A percentile compares a stretch with the other conserved stretches of the same genome.
phyloP scores from a whole-genome alignment of 2,329 filamentous ascomycete species.

The Alternaria brassicae region DNA sequence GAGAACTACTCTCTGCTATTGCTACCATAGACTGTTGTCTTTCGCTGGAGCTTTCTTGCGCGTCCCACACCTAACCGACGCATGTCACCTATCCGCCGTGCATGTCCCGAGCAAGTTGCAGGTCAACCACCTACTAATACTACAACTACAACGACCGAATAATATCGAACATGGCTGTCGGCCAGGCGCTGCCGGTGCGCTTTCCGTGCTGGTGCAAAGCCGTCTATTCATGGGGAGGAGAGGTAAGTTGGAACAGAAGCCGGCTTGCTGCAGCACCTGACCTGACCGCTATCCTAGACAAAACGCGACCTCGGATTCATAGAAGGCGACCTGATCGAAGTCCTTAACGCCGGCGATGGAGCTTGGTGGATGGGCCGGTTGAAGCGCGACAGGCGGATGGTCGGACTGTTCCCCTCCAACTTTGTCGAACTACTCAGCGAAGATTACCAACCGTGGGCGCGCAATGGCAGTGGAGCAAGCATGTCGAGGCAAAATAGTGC shows the following conservation, averaged over 20 bases:
- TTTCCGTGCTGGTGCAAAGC: conserved; percentile 94
- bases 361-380: conserved; percentile 98
- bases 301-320: conserved; percentile 96
- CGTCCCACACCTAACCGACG: conserved; percentile 10
- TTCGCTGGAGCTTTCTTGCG: conserved; percentile 14
- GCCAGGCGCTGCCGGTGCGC: conserved; percentile 69
- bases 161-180: conserved; percentile 52
- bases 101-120: conserved; percentile 29
- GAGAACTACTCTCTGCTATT: conserved; percentile 17
- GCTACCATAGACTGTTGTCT: conserved; percentile 12
- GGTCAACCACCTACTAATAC: conserved; percentile 15
- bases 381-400: conserved; percentile 85
- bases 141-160: not conserved
- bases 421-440: conserved; percentile 91
- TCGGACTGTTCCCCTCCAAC: conserved; percentile 95
- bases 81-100: conserved; percentile 24
- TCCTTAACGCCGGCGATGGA: conserved; percentile 94
- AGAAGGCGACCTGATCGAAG: conserved; percentile 97
- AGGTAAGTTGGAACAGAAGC: conserved; percentile 52
- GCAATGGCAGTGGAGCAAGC: conserved; percentile 56
- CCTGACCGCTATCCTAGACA: conserved; percentile 58
- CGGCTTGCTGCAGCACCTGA: conserved; percentile 12
- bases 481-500: conserved; percentile 61
- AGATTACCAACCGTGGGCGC: conserved; percentile 78
- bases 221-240: conserved; percentile 92